Conservation (phyloP, 768 basidiomycete genomes). For the Tephrocybe sp. region DNA sequence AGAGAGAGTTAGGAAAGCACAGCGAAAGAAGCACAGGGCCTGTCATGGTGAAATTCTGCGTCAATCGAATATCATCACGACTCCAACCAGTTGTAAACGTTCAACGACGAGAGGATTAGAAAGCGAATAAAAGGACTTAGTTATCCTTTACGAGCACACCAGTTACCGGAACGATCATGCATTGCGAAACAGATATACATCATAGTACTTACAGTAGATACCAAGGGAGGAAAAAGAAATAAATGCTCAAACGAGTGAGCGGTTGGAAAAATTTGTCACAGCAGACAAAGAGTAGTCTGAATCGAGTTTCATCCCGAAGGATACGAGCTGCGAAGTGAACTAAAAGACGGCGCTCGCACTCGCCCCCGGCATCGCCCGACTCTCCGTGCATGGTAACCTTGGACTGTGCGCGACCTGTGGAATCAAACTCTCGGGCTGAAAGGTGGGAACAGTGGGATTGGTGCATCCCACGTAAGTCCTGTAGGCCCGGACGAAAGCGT, state of each 20-base stretch:
- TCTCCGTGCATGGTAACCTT: conserved; percentile 18
- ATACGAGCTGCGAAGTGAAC: conserved; percentile 67
- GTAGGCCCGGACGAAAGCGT: not conserved
- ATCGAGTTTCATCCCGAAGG: conserved; percentile 47
- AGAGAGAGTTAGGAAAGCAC: too few species aligned
- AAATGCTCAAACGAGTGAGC: conserved; percentile 20
- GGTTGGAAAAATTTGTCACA: conserved; percentile 23
- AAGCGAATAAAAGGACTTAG: too few species aligned
- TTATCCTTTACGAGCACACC: too few species aligned
- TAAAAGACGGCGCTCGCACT: conserved; percentile 44
- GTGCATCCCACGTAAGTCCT: not conserved
- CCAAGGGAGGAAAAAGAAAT: not conserved
- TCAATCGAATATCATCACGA: too few species aligned
- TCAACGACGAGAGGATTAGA: too few species aligned
- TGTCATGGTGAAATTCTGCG: too few species aligned
- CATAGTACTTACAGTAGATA: not conserved
- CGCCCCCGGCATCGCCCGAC: conserved; percentile 4
- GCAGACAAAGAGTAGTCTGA: conserved; percentile 65
- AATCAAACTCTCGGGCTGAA: conserved; percentile 9
- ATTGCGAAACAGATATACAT: not conserved
- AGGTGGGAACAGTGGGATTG: not conserved
- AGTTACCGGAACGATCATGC: too few species aligned
- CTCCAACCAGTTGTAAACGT: too few species aligned
- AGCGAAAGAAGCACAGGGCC: too few species aligned
- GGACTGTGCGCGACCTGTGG: not conserved